These are phyloP conservation scores for Somion occarium DNA, from an alignment of 1,284 basidiomycete genomes.

Conservation along the genomic window DNA sequence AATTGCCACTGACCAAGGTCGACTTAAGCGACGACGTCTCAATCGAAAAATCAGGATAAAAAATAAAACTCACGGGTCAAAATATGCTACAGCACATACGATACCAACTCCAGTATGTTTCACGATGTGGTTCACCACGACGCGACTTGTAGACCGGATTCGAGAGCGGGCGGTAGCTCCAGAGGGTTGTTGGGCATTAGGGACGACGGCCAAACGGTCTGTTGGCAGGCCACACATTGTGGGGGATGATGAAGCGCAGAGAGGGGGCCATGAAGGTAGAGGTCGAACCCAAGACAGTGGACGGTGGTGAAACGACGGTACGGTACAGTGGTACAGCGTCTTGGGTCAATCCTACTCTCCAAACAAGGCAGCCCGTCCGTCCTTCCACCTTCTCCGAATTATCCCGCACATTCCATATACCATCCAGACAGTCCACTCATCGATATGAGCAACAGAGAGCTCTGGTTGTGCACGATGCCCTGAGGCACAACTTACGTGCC, in stretches of 20 bases:
- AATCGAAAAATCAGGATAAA: background rate
- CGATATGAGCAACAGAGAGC: too few species aligned
- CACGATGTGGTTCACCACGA: conserved; percentile 33
- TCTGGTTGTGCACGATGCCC: too few species aligned
- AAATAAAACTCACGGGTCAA: conserved; percentile 42
- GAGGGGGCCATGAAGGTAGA: conserved; percentile 7
- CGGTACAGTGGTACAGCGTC: conserved; percentile 9
- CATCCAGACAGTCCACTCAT: too few species aligned
- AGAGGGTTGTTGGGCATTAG: background rate
- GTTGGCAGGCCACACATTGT: conserved; percentile 3
- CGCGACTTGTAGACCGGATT: conserved; percentile 1
- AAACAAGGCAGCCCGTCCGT: background rate
- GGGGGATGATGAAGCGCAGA: conserved; percentile 5
- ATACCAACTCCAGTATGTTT: conserved; percentile 47
- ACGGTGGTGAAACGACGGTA: conserved; percentile 12
- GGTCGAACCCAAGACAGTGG: conserved; percentile 11
- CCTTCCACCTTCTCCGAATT: background rate
- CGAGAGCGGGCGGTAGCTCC: background rate
- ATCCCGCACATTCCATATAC: background rate
- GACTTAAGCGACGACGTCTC: background rate
- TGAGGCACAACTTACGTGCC: too few species aligned
- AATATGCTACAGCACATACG: conserved; percentile 50
- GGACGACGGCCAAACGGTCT: conserved; percentile 8
- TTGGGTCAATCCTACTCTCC: background rate
- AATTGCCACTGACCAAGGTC: conserved; percentile 52